Conservation (phyloP, 352 stramenopile species). For the Phytophthora hybrid region DNA sequence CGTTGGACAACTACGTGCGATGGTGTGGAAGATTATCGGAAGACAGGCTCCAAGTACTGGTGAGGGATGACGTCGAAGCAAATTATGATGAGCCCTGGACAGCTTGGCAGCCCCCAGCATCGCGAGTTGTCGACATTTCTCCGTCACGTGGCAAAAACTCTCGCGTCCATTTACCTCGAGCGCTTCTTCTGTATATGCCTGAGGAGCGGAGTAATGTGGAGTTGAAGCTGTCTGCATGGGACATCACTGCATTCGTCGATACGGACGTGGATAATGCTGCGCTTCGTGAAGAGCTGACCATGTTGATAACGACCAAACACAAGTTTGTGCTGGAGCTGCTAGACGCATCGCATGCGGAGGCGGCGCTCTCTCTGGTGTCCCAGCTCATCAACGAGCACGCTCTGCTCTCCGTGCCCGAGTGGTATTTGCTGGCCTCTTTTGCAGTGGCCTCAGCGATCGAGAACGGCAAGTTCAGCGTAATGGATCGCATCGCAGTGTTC, state of each 20-base stretch:
- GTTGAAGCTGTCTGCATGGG: constrained; percentile 22
- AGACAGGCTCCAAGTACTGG: background rate
- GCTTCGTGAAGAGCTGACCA: constrained; percentile 31
- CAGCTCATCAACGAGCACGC: constrained; percentile 63
- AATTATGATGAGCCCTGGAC: constrained; percentile 8
- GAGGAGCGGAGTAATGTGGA: constrained; percentile 15
- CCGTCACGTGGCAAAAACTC: constrained; percentile 30
- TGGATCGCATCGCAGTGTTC: constrained; percentile 30
- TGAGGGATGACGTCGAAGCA: background rate
- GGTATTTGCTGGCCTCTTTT: constrained; percentile 52
- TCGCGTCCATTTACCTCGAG: constrained; percentile 30
- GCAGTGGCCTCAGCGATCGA: constrained; percentile 39
- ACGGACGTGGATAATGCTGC: constrained; percentile 2
- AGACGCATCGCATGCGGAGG: constrained; percentile 36
- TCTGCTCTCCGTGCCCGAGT: constrained; percentile 55
- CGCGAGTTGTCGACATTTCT: constrained; percentile 25
- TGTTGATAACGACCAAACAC: constrained; percentile 48
- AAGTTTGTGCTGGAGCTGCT: constrained; percentile 56
- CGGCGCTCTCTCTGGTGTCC: constrained; percentile 50
- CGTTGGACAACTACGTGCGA: constrained; percentile 24
- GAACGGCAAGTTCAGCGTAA: constrained; percentile 41
- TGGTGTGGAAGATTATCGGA: background rate
- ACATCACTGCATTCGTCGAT: constrained; percentile 25
- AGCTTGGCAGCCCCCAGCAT: constrained; percentile 16
- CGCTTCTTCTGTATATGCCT: constrained; percentile 29